Evolutionary conservation across 345 rosid species (phyloP).

Genomic region (Gossypium stocksii): DNA sequence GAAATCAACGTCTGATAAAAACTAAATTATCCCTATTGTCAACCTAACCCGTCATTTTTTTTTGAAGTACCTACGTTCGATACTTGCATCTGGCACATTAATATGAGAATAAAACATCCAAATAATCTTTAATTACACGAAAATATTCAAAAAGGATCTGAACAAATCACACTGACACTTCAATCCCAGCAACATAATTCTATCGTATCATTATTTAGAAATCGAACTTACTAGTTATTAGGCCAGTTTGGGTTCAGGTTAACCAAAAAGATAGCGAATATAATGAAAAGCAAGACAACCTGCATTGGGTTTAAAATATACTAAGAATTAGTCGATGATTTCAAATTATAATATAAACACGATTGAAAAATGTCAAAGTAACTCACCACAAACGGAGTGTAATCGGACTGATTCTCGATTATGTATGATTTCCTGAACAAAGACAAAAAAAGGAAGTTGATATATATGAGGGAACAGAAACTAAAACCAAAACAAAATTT

Average conservation of each 20-base stretch:
- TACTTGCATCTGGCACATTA: too few species aligned
- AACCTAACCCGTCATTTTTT: too few species aligned
- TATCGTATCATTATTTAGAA: background rate
- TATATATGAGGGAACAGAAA: background rate
- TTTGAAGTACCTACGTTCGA: too few species aligned
- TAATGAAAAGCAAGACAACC: conserved; percentile 34
- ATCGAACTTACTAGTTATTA: conserved; percentile 20
- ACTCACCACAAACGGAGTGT: conserved; percentile 33
- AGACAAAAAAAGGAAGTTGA: background rate
- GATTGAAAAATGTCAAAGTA: background rate
- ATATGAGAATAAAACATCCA: too few species aligned
- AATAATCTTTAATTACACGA: too few species aligned
- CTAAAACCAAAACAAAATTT: background rate
- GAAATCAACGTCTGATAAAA: too few species aligned
- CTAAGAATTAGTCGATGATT: background rate
- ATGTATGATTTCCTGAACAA: conserved; percentile 54
- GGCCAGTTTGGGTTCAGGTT: conserved; percentile 31
- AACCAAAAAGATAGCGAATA: conserved; percentile 36
- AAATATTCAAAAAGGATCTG: too few species aligned
- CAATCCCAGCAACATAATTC: too few species aligned
- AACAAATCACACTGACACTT: too few species aligned
- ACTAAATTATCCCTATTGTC: too few species aligned
- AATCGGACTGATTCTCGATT: conserved; percentile 20
- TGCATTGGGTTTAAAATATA: conserved; percentile 22
- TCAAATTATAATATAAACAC: background rate